These are phyloP conservation scores for Exophiala oligosperma DNA, from an alignment of 2,329 filamentous ascomycete genomes.

Conservation along the genomic window DNA sequence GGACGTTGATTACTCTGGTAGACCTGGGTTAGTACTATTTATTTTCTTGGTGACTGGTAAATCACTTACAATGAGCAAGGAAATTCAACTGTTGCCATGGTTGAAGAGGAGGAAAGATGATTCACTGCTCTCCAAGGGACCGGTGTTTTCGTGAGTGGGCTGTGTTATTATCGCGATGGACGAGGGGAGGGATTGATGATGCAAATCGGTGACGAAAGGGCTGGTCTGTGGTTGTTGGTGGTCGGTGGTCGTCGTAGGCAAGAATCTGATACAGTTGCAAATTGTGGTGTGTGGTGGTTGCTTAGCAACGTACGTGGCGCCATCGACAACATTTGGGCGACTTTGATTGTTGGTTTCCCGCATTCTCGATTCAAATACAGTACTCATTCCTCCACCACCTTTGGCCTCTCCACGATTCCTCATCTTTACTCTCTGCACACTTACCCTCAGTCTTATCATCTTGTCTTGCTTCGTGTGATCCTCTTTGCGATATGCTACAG, in stretches of 20 bases:
- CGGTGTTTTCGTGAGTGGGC: no score
- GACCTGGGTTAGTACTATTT: neutral
- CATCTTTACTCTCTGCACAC: neutral
- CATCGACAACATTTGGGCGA: neutral
- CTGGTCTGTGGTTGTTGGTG: neutral
- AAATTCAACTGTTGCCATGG: constrained; percentile 33
- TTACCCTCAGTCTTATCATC: neutral
- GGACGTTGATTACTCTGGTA: constrained; percentile 70
- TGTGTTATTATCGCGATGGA: neutral
- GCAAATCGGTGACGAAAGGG: constrained; percentile 1
- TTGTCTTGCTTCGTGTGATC: neutral
- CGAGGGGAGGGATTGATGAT: neutral
- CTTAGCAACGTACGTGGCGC: neutral
- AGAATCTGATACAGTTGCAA: neutral
- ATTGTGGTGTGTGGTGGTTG: neutral
- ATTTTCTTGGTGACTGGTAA: neutral
- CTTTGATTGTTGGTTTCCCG: neutral
- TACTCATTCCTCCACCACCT: neutral
- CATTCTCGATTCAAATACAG: neutral
- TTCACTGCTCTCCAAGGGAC: neutral
- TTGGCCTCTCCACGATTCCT: no score
- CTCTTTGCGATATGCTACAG: constrained; percentile 18
- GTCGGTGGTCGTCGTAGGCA: no score
- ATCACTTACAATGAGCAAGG: constrained; percentile 40
- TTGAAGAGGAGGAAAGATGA: neutral